Percentiles rank a stretch among this genome's conserved stretches.
These are phyloP conservation scores for Penicillium palitans DNA, from an alignment of 2,329 filamentous ascomycete genomes.

Conservation along the genomic window DNA sequence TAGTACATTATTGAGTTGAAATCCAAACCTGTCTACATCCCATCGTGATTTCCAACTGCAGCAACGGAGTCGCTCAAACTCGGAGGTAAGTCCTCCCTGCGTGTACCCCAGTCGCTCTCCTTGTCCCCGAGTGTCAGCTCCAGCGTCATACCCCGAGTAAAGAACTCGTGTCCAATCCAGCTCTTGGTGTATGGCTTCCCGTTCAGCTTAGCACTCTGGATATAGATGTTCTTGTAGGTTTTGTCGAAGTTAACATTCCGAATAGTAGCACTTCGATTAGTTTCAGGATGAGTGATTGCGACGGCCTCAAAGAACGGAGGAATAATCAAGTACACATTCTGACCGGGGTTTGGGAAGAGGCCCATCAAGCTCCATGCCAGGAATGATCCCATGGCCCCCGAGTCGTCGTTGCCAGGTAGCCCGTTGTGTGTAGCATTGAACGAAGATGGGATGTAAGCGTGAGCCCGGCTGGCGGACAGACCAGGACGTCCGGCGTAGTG, in stretches of 20 bases:
- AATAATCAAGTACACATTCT: constrained; percentile 67
- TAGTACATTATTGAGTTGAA: background rate
- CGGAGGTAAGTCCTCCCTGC: constrained; percentile 61
- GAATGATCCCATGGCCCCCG: constrained; percentile 67
- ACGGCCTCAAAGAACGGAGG: constrained; percentile 65
- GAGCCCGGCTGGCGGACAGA: constrained; percentile 50
- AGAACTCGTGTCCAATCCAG: constrained; percentile 69
- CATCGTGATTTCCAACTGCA: constrained; percentile 5
- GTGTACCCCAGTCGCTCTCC: constrained; percentile 66
- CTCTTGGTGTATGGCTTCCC: constrained; percentile 61
- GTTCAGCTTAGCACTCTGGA: constrained; percentile 65
- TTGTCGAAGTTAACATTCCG: constrained; percentile 62
- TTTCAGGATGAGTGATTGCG: constrained; percentile 57
- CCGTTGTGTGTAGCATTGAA: constrained; percentile 60
- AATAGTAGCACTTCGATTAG: constrained; percentile 60
- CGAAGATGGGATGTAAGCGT: constrained; percentile 63
- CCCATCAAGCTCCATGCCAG: constrained; percentile 67
- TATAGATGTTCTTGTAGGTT: constrained; percentile 57
- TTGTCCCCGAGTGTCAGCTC: constrained; percentile 60
- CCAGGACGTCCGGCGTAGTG: constrained; percentile 66
- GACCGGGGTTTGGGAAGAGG: constrained; percentile 66
- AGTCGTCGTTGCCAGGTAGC: constrained; percentile 68
- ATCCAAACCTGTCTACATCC: background rate
- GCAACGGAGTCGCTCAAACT: constrained; percentile 22
- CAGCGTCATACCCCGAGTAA: constrained; percentile 62